Percentiles rank a stretch among this genome's conserved stretches.
phyloP scores from a whole-genome alignment of 2,329 filamentous ascomycete species.

The Paracoccidioides lutzii region DNA sequence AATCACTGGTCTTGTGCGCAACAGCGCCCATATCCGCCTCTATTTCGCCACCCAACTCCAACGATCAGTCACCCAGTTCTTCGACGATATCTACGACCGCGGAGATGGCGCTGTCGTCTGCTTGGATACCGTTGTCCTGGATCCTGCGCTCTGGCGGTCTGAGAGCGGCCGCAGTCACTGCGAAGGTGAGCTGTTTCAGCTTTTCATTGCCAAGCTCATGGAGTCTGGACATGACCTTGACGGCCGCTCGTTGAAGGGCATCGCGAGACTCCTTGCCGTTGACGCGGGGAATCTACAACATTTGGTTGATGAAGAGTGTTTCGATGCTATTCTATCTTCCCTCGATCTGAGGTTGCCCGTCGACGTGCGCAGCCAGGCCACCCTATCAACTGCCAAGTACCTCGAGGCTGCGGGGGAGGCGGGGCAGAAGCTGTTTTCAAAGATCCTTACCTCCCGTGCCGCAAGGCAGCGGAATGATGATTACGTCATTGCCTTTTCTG shows the following conservation, averaged over 20 bases:
- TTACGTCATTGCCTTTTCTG: slow-evolving; percentile 82
- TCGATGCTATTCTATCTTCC: slow-evolving; percentile 75
- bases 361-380: slow-evolving; percentile 65
- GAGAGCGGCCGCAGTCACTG: slow-evolving; percentile 32
- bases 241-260: slow-evolving; percentile 47
- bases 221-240: slow-evolving; percentile 69
- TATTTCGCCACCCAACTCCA: slow-evolving; percentile 33
- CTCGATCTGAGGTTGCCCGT: slow-evolving; percentile 71
- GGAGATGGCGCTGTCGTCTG: slow-evolving; percentile 36
- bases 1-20: slow-evolving; percentile 34
- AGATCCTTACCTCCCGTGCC: slow-evolving; percentile 62
- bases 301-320: slow-evolving; percentile 52
- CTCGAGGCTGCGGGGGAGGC: slow-evolving; percentile 62
- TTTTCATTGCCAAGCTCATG: slow-evolving; percentile 79
- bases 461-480: slow-evolving; percentile 70
- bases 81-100: slow-evolving; percentile 37
- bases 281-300: slow-evolving; percentile 38
- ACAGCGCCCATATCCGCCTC: slow-evolving; percentile 30
- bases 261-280: slow-evolving; percentile 45
- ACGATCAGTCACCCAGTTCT: slow-evolving; percentile 34
- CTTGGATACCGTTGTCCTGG: slow-evolving; percentile 34
- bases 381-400: slow-evolving; percentile 69
- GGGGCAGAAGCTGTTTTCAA: slow-evolving; percentile 55
- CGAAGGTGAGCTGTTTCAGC: slow-evolving; percentile 38
- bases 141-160: slow-evolving; percentile 33